Base-by-base conservation (phyloP, 2,329 filamentous ascomycete species). In the Hortaea werneckii region DNA sequence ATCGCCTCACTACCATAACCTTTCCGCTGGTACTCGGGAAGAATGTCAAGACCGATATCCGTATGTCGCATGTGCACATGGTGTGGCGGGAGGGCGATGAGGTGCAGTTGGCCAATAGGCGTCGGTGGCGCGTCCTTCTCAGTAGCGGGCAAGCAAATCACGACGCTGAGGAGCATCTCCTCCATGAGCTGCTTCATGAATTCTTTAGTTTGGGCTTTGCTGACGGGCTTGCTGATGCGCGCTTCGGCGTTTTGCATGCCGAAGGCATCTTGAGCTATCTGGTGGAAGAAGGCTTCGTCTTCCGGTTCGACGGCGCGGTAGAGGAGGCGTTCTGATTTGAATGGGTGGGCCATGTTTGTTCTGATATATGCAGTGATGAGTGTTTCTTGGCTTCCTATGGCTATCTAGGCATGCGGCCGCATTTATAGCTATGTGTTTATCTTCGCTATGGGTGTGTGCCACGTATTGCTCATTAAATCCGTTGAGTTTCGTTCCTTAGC, bases 1-100 rank as follows among this genome's bases (percentile, higher is more conserved):
- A 76, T 70, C 0, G 69, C 68, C 51, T 76, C 73, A 6, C 52
- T 56, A 0, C 74, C 73, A 47, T 75, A 75, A 0, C 73, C 71
- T 20, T 62, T 50, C 0, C 64, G 59, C 48, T 71, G 67, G 44
- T 66, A 65, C 0, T 46, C 8, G 0, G 58, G 54, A 1, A 65
- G 50, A 2, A 75, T 62, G 0, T 60, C 52, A 10, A 74, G 60
- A 0, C 63, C 67, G 10, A 74, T 61, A 28, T 68, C 62, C 9
- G 66, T 64, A 50, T 57, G 58, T 8, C 73, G 64, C 50, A 75
- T 70, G 46, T 73, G 70, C 4, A 38, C 37, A 20, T 45, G 28
- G 5, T 45, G 7, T 1, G 46, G 40, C 5, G 54, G 54, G 5
- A 53, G 48, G 5, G 50, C 43, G 28, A 55, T 51, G 1, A 68